These are phyloP conservation scores for Nasturtium officinale DNA, from an alignment of 345 rosid species.

Conservation along the genomic window DNA sequence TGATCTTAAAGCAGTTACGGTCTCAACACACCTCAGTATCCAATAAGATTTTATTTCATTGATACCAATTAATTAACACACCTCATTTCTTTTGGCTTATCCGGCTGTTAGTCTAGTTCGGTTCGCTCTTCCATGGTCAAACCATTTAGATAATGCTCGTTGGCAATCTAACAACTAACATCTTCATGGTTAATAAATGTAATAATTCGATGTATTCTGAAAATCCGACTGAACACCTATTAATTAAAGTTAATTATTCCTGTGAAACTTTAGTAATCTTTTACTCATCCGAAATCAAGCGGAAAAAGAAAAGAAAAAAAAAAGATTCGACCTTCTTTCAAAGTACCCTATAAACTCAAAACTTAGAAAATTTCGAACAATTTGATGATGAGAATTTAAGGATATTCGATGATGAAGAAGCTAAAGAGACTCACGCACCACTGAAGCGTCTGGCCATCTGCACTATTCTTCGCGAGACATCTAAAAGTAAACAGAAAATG, in stretches of 20 bases:
- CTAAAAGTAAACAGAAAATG: no score
- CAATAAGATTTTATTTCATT: no score
- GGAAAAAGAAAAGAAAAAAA: no score
- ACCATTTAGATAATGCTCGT: background rate
- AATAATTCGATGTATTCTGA: background rate
- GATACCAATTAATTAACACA: no score
- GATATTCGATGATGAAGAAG: no score
- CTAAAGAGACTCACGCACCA: no score
- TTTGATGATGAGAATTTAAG: no score
- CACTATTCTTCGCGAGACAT: no score
- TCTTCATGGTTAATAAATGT: no score
- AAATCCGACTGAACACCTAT: background rate
- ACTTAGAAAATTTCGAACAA: background rate
- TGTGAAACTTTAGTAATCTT: background rate
- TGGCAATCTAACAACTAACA: background rate
- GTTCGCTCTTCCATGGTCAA: background rate
- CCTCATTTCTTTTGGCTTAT: background rate
- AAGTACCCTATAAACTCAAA: background rate
- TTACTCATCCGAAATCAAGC: background rate
- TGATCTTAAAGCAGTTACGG: background rate
- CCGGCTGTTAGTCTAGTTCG: background rate
- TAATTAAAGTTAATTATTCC: background rate
- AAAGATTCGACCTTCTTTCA: background rate
- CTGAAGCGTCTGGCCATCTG: no score
- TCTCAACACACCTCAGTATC: background rate